These are phyloP conservation scores for Fusarium sp. DNA, from an alignment of 2,329 filamentous ascomycete species.

Conservation along the genomic window DNA sequence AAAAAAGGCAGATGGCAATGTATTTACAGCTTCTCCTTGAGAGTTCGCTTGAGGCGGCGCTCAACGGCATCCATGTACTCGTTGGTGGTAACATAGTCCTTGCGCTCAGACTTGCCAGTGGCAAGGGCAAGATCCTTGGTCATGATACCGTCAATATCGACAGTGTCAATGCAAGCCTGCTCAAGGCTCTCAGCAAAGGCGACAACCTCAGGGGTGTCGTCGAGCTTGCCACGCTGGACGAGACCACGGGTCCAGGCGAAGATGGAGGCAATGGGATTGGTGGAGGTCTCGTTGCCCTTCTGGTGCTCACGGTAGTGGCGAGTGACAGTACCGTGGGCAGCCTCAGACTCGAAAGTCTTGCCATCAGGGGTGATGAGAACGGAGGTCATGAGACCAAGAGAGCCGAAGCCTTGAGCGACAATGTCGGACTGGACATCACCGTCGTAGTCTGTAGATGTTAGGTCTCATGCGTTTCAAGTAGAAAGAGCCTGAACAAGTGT, in stretches of 20 bases:
- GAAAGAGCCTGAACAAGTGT: conserved; percentile 14
- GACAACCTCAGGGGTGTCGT: conserved; percentile 90
- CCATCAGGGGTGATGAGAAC: conserved; percentile 96
- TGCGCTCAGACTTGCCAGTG: conserved; percentile 85
- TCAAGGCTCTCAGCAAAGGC: conserved; percentile 92
- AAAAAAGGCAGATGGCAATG: conserved; percentile 7
- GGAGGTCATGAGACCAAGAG: conserved; percentile 97
- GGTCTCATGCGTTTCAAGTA: background rate
- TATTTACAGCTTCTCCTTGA: conserved; percentile 79
- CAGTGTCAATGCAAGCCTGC: conserved; percentile 92
- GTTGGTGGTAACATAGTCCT: conserved; percentile 88
- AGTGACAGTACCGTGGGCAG: conserved; percentile 97
- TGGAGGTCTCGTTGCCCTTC: conserved; percentile 96
- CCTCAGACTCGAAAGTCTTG: conserved; percentile 97
- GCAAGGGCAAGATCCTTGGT: conserved; percentile 98
- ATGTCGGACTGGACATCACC: conserved; percentile 99
- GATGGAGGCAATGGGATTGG: conserved; percentile 98
- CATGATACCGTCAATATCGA: conserved; percentile 95
- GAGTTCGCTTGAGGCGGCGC: conserved; percentile 81
- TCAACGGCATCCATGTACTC: conserved; percentile 95
- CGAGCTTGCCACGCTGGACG: conserved; percentile 90
- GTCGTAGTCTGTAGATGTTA: conserved; percentile 80
- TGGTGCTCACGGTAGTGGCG: conserved; percentile 99
- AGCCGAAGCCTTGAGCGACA: conserved; percentile 97
- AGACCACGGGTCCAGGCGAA: conserved; percentile 99